Base-by-base conservation (phyloP, 306 rosid genomes). In the Astragalus glycyphyllos region DNA sequence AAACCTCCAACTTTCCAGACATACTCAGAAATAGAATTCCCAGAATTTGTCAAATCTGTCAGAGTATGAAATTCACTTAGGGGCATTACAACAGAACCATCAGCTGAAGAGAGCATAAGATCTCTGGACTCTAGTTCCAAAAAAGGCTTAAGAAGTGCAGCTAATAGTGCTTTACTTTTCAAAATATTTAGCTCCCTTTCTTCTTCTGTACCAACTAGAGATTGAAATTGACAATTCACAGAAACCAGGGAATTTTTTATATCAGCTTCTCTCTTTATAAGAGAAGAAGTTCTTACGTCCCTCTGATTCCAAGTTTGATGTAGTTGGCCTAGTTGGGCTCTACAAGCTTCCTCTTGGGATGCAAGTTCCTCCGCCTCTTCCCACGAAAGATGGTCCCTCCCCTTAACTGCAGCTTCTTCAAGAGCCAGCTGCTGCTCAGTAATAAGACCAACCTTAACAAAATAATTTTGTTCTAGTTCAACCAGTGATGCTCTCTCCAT, bases 321-420 rank as follows among this genome's bases (percentile, higher is more conserved):
- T 64, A 92, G 98, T 72, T 92, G 97, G 73, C 88, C 84, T 77
- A 92, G 89, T 78, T 90, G 88, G 61, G 84, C 91, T 79, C 93
- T 88, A 82, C 98, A 90, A 80, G 90, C 96, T 84, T 92, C 98
- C 86, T 92, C 98, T 76, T 92, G 92, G 62, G 97, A 83, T 41
- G 96, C 97, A 71, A 92, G 96, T 84, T 92, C 98, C 80, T 92
- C 98, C 47, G 98, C 97, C 84, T 92, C 98, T 83, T 92, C 98
- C 98, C 98, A 92, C 31, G 97, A 92, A 76, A 92, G 93, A 85
- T 90, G 87, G 84, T 92, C 98, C 76, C 98, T 90, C 45, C 97
- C 87, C 81, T 84, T 92, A 58, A 78, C 80, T 74, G 98, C 88
- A 70, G 96, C 98, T 85, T 92, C 93, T 86, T 90, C 96, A 51